phyloP scores from a whole-genome alignment of 2,329 filamentous ascomycete genomes.

The Leptographium lundbergii region DNA sequence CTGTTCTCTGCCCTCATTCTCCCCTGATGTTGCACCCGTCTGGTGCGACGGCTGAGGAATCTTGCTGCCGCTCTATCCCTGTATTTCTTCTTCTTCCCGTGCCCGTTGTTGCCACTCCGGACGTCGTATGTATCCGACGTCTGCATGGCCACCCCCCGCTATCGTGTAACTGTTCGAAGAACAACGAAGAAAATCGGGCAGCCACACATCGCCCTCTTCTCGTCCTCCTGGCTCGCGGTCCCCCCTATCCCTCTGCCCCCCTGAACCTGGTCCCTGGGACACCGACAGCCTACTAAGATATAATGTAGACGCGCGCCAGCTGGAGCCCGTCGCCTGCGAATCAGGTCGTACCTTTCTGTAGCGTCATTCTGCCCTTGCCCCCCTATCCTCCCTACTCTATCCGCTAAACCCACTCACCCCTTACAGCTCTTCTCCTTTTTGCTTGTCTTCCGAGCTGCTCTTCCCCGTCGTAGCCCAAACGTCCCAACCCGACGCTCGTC shows the following conservation, averaged over 20 bases:
- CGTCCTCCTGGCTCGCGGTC: constrained; percentile 1
- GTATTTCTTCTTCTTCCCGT: not conserved
- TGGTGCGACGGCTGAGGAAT: not conserved
- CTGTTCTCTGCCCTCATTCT: not conserved
- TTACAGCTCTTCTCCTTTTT: not conserved
- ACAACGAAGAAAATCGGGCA: no score
- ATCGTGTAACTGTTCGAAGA: not conserved
- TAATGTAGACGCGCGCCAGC: not conserved
- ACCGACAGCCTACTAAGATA: not conserved
- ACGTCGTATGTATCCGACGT: no score
- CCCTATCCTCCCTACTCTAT: not conserved
- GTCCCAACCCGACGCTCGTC: not conserved
- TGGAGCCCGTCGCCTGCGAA: not conserved
- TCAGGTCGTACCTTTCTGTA: not conserved
- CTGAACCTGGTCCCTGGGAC: constrained; percentile 2
- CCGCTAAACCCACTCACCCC: not conserved
- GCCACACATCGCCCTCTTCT: not conserved
- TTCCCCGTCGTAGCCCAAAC: not conserved
- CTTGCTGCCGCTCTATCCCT: not conserved
- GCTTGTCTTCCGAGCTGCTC: not conserved
- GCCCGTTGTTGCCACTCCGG: not conserved
- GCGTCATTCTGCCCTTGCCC: not conserved
- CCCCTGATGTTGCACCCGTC: not conserved
- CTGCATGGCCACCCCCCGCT: no score
- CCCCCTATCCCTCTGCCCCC: not conserved